A percentile compares a stretch with the other conserved stretches of the same genome.
phyloP scores from a whole-genome alignment of 192 early-diverging fungal species.

The Linderina pennispora region DNA sequence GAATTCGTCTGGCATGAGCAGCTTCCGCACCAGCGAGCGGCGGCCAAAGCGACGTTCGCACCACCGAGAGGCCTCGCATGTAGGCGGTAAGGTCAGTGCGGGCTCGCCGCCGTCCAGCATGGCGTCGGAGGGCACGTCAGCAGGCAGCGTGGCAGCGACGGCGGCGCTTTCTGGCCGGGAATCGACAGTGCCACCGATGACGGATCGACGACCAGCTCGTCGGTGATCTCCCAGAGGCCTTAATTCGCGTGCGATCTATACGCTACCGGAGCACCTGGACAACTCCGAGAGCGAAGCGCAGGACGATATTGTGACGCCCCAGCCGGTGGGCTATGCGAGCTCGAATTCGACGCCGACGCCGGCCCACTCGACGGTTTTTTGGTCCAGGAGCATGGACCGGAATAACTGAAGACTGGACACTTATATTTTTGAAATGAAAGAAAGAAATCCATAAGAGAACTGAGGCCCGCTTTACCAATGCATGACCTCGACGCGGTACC shows the following conservation, averaged over 20 bases:
- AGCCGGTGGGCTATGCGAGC: too few relatives aligned
- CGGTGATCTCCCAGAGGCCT: constrained; percentile 17
- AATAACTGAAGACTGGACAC: too few relatives aligned
- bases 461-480: constrained; percentile 45
- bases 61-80: background rate
- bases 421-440: background rate
- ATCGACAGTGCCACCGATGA: constrained; percentile 43
- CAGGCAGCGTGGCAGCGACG: background rate
- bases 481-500: constrained; percentile 45
- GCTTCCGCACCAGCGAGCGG: constrained; percentile 24
- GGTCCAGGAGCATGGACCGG: too few relatives aligned
- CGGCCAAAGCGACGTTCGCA: constrained; percentile 11
- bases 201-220: constrained; percentile 36
- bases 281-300: constrained; percentile 31
- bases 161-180: constrained; percentile 7
- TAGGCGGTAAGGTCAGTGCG: constrained; percentile 1
- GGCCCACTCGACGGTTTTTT: too few relatives aligned
- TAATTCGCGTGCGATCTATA: constrained; percentile 22
- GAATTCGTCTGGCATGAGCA: constrained; percentile 14
- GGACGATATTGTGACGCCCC: background rate
- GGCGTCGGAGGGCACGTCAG: too few relatives aligned
- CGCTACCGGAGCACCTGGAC: constrained; percentile 26
- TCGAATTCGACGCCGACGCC: too few relatives aligned
- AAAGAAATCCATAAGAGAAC: background rate
- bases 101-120: background rate